Evolutionary conservation across 1,139 yeast species (phyloP).

Genomic region (Hyphopichia pseudoburtonii): DNA sequence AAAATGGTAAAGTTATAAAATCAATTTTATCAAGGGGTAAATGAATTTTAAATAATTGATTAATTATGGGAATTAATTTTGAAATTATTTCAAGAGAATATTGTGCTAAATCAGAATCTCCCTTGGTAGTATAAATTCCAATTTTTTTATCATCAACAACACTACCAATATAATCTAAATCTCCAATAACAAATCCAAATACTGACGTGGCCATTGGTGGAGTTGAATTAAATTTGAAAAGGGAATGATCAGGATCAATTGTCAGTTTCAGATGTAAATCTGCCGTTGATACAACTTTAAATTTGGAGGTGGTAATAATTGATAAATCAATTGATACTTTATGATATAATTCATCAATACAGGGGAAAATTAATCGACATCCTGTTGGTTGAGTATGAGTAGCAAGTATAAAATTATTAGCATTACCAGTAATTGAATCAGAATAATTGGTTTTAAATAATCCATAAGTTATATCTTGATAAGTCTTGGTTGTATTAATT

Average conservation of each 20-base stretch:
- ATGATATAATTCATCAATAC: slow-evolving; percentile 59
- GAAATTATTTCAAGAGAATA: slow-evolving; percentile 46
- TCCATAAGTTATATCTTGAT: slow-evolving; percentile 60
- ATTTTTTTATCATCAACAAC: slow-evolving; percentile 14
- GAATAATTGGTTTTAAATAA: slow-evolving; percentile 64
- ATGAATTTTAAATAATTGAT: slow-evolving; percentile 34
- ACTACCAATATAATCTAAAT: slow-evolving; percentile 51
- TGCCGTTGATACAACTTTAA: slow-evolving; percentile 53
- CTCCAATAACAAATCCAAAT: slow-evolving; percentile 68
- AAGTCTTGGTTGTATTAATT: slow-evolving; percentile 54
- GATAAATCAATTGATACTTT: slow-evolving; percentile 53
- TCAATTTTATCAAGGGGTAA: slow-evolving; percentile 67
- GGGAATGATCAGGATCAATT: slow-evolving; percentile 20
- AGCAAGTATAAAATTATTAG: slow-evolving; percentile 53
- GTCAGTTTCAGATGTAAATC: slow-evolving; percentile 24
- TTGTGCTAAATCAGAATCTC: slow-evolving; percentile 45
- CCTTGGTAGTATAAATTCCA: slow-evolving; percentile 56
- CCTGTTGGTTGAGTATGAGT: slow-evolving; percentile 72
- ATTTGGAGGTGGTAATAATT: slow-evolving; percentile 43
- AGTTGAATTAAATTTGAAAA: slow-evolving; percentile 47
- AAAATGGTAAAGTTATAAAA: slow-evolving; percentile 63
- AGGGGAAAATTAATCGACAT: slow-evolving; percentile 62
- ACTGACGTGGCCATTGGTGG: slow-evolving; percentile 61
- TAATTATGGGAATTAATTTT: slow-evolving; percentile 47
- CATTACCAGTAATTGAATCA: slow-evolving; percentile 46